These are phyloP conservation scores for Jatropha curcas DNA, from an alignment of 345 rosid genomes.

Conservation along the genomic window DNA sequence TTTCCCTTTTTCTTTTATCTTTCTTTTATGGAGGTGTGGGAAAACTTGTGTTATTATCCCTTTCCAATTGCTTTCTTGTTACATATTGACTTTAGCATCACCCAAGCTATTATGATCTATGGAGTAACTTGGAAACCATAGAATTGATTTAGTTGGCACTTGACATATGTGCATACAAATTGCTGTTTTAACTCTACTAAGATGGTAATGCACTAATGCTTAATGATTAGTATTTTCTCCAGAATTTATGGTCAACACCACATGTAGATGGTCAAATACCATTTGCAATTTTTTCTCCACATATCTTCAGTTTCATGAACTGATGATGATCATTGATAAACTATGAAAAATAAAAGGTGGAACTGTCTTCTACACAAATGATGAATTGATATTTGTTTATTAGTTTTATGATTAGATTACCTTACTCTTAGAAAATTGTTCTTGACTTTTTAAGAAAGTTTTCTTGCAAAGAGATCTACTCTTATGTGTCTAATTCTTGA, in stretches of 20 bases:
- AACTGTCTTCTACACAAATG: neutral
- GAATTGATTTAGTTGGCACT: neutral
- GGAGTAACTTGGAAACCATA: neutral
- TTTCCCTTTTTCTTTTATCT: neutral
- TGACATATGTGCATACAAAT: neutral
- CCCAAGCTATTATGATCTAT: neutral
- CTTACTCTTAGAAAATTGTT: neutral
- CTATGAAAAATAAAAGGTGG: neutral
- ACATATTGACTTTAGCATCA: neutral
- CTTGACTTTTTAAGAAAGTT: constrained; percentile 1
- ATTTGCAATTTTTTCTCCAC: neutral
- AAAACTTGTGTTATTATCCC: neutral
- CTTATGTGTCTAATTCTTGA: constrained; percentile 3
- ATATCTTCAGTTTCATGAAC: neutral
- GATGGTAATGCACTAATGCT: neutral
- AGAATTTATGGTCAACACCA: neutral
- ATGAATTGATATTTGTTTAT: neutral
- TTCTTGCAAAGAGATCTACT: neutral
- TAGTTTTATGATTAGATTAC: neutral
- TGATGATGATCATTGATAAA: neutral
- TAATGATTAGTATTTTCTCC: neutral
- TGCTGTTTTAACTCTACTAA: neutral
- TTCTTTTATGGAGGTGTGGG: neutral
- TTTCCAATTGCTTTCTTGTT: neutral
- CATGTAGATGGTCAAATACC: neutral